Base-by-base conservation (phyloP, 2,329 filamentous ascomycete species). In the Microascus cirrosus region DNA sequence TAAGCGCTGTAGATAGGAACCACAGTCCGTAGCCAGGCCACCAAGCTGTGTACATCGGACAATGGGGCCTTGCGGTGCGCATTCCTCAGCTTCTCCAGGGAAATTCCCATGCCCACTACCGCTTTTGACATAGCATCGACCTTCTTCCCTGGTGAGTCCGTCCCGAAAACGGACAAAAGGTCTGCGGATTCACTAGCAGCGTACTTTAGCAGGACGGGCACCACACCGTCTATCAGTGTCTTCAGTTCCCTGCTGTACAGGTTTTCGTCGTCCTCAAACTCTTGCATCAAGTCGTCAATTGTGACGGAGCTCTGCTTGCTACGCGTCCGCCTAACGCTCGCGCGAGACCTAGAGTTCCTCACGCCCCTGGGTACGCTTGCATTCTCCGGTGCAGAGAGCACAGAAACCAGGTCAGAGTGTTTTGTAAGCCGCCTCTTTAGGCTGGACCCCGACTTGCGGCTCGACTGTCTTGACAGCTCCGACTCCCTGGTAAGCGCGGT, bases 401-500 rank as follows among this genome's bases (percentile, higher is more conserved):
- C 90, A 0, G 94, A 97, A 45, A 99, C 90, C 25, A 99, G 78
- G 70, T 99, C 94, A 18, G 91, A 91, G 71, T 97, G 92, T 60
- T 89, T 95, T 3, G 92, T 96, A 45, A 96, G 79, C 60, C 88
- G 84, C 61, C 90, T 82, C 69, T 87, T 90, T 36, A 90, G 74
- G 51, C 76, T 78, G 34, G 53, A 20, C 56, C 45, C 63, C 15
- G 61, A 56, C 56, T 62, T 64, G 25, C 59, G 60, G 28, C 52
- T 58, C 8, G 53, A 76, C 71, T 68, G 74, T 59, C 70, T 74
- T 61, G 73, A 79, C 61, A 73, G 62, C 59, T 70, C 73, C 20
- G 73, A 74, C 32, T 73, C 77, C 62, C 74, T 75, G 7, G 77
- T 79, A 59, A 79, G 66, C 36, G 70, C 69, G 8, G 78, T 79